Evolutionary conservation across 768 basidiomycete genomes (phyloP).

Genomic region (Russula virescens): DNA sequence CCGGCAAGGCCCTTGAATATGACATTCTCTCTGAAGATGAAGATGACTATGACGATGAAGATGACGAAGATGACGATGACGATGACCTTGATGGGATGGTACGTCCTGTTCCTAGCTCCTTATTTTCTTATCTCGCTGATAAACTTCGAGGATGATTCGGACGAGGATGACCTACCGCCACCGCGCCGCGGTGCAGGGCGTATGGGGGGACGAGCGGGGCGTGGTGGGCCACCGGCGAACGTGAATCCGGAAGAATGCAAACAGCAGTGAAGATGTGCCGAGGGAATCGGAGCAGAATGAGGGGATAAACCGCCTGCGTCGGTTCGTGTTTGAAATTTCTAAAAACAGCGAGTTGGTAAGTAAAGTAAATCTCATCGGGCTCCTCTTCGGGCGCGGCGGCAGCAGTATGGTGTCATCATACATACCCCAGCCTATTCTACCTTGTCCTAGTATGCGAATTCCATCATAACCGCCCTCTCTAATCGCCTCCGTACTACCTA

Average conservation of each 20-base stretch:
- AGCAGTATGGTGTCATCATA: constrained; percentile 9
- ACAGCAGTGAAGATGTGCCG: constrained; percentile 56
- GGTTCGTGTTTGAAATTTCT: neutral
- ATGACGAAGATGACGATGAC: constrained; percentile 50
- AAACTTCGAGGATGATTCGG: constrained; percentile 47
- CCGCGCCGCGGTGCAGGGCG: constrained; percentile 39
- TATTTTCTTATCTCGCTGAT: constrained; percentile 12
- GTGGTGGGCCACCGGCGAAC: constrained; percentile 38
- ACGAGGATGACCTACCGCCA: constrained; percentile 59
- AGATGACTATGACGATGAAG: constrained; percentile 47
- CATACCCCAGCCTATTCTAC: constrained; percentile 8
- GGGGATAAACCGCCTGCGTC: neutral
- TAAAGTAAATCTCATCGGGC: neutral
- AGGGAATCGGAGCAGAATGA: neutral
- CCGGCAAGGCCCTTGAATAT: constrained; percentile 89
- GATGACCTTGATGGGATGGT: constrained; percentile 32
- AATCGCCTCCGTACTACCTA: constrained; percentile 1
- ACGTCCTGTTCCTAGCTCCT: constrained; percentile 22
- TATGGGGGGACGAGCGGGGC: constrained; percentile 42
- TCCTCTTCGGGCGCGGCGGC: neutral
- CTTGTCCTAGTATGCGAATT: constrained; percentile 7
- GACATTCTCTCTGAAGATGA: constrained; percentile 42
- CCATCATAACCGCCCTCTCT: neutral
- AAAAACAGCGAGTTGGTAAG: neutral
- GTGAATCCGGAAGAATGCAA: constrained; percentile 86